phyloP scores from a whole-genome alignment of 148 eudicot genomes.

The Amaranthus palmeri region DNA sequence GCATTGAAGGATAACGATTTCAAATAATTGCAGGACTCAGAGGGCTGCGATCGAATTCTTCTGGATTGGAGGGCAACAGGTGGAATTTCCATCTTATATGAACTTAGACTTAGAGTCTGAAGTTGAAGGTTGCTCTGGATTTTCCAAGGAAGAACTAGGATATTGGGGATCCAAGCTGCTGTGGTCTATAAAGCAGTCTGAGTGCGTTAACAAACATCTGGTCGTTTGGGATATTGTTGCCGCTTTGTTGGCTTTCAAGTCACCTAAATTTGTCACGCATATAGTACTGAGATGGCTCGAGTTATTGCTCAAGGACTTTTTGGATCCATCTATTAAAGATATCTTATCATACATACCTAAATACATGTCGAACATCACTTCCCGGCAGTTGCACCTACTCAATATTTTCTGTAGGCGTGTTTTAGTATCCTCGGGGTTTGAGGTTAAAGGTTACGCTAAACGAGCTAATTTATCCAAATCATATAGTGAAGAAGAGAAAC shows the following conservation, averaged over 20 bases:
- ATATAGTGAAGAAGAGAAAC: constrained; percentile 30
- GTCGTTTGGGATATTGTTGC: constrained; percentile 75
- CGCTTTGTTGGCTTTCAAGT: constrained; percentile 65
- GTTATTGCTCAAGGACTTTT: constrained; percentile 26
- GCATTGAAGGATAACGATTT: too few species aligned
- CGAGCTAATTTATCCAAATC: constrained; percentile 26
- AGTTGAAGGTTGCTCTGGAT: constrained; percentile 38
- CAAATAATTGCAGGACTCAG: constrained; percentile 49
- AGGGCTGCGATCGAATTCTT: constrained; percentile 87
- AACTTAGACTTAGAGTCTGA: constrained; percentile 35
- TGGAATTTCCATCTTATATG: constrained; percentile 19
- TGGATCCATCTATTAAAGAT: constrained; percentile 25
- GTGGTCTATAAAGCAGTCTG: constrained; percentile 49
- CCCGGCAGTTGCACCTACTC: constrained; percentile 66
- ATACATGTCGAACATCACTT: constrained; percentile 41
- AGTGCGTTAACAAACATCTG: constrained; percentile 42
- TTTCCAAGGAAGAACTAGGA: constrained; percentile 48
- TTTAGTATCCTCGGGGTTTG: constrained; percentile 33
- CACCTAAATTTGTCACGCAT: constrained; percentile 43
- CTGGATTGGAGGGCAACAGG: constrained; percentile 86
- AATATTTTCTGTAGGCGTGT: constrained; percentile 63
- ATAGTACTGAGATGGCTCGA: constrained; percentile 52
- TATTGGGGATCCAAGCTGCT: constrained; percentile 45
- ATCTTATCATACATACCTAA: constrained; percentile 30
- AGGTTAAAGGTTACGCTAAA: constrained; percentile 23